Base-by-base conservation (phyloP, 768 basidiomycete species). In the Lentinula detonsa region DNA sequence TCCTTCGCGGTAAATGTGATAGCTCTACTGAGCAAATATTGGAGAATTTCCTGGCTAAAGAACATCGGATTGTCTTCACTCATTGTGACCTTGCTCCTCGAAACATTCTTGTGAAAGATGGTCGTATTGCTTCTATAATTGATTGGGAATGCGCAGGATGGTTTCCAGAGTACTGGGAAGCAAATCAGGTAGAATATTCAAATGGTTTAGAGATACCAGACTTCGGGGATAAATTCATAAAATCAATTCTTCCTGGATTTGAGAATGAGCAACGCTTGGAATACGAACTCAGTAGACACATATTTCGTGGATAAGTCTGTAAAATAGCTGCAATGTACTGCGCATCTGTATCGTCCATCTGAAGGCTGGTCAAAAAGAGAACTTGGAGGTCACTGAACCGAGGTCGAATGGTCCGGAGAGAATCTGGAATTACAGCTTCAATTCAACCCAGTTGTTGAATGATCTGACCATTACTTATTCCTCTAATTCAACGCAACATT, bases 81-180 rank as follows among this genome's bases (percentile, higher is more conserved):
- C 74, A 78, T 61, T 74, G 73, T 33, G 75, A 78, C 62, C 50
- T 77, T 45, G 71, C 73, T 43, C 74, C 75, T 13, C 69, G 72
- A 5, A 78, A 77, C 62, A 66, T 78, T 50, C 64, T 77, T n/a
- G 66, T 77, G 39, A 33, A 54, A 16, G 51, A 51, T 28, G 59
- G 50, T 9, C 45, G 28, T 4, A 64, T 72, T 39, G 60, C 62
- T 10, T 68, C 64, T 9, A 63, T 74, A 11, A 39, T 74, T 28
- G 73, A 72, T 53, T 74, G 69, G 71, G 71, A 71, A 58, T 60
- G 31, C 13, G 55, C 67, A 6, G 70, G 70, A 33, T 72, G 65
- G 64, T 67, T 62, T 45, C 71, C 71, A 4, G 70, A 67, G 34
- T 69, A 70, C 46, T 73, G 71, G 72, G 72, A 72, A 23, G 28